phyloP scores from a whole-genome alignment of 2,329 filamentous ascomycete species.

The Juglanconis juglandina region DNA sequence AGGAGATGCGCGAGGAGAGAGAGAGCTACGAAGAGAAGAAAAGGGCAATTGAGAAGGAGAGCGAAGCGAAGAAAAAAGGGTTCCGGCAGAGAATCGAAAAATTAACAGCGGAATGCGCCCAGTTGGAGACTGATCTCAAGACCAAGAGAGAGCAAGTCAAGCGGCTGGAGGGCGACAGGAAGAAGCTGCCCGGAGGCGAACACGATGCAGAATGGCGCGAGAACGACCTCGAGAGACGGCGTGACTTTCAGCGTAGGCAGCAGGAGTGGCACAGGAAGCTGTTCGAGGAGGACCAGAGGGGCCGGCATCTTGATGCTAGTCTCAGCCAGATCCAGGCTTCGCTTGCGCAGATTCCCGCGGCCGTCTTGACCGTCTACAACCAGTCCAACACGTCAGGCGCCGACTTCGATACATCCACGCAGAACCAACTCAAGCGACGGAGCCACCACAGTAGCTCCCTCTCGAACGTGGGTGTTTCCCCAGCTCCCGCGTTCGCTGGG shows the following conservation, averaged over 20 bases:
- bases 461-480: constrained; percentile 37
- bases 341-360: constrained; percentile 33
- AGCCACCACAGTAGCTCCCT: constrained; percentile 48
- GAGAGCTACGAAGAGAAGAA: constrained; percentile 53
- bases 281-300: constrained; percentile 44
- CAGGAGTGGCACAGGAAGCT: constrained; percentile 51
- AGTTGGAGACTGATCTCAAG: constrained; percentile 69
- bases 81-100: constrained; percentile 54
- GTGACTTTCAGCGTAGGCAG: constrained; percentile 53
- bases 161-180: constrained; percentile 67
- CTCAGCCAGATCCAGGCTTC: constrained; percentile 46
- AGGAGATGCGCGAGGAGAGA: constrained; percentile 56
- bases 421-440: constrained; percentile 43
- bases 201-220: constrained; percentile 56
- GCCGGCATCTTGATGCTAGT: constrained; percentile 45
- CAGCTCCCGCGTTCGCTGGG: constrained; percentile 39
- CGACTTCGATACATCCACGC: constrained; percentile 43
- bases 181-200: constrained; percentile 59
- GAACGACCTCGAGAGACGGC: constrained; percentile 48
- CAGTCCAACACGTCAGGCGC: constrained; percentile 41
- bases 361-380: constrained; percentile 37
- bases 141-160: constrained; percentile 70
- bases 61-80: constrained; percentile 48
- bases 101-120: constrained; percentile 61
- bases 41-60: constrained; percentile 46